Percentiles rank a stretch among this genome's conserved stretches.
Evolutionary conservation across 768 basidiomycete species (phyloP).

Genomic region (Sporobolomyces roseus): DNA sequence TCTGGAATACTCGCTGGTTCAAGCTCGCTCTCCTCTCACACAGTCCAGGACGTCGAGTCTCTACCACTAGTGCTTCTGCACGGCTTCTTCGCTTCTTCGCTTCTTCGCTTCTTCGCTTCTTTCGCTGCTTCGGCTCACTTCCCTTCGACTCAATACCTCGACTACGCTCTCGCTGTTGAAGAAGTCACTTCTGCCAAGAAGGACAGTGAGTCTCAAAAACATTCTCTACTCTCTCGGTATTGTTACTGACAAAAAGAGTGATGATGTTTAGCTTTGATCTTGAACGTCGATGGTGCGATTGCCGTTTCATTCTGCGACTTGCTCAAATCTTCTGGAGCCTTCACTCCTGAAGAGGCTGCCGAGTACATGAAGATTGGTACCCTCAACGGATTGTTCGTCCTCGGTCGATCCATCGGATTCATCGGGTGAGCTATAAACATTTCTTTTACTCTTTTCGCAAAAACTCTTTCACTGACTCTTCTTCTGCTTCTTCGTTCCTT

Average conservation of each 20-base stretch:
- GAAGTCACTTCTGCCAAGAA: slow-evolving; percentile 97
- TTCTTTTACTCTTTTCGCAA: too few species aligned
- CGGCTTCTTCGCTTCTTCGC: too few species aligned
- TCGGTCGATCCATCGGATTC: slow-evolving; percentile 96
- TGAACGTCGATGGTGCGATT: slow-evolving; percentile 60
- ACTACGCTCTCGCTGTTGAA: slow-evolving; percentile 81
- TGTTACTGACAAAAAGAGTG: slow-evolving; percentile 2
- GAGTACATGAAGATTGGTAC: slow-evolving; percentile 97
- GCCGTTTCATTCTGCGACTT: slow-evolving; percentile 29
- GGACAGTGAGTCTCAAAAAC: slow-evolving; percentile 77
- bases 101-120: too few species aligned
- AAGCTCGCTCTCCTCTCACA: too few species aligned
- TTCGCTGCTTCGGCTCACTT: slow-evolving; percentile 56
- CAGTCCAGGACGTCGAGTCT: too few species aligned
- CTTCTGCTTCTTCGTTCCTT: neutral
- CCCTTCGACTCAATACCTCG: slow-evolving; percentile 65
- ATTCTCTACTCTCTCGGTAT: neutral
- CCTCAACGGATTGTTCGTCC: slow-evolving; percentile 93
- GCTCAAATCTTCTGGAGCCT: slow-evolving; percentile 64
- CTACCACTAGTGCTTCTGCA: too few species aligned
- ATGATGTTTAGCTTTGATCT: slow-evolving; percentile 63
- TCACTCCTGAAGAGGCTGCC: slow-evolving; percentile 90
- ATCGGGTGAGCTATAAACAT: slow-evolving; percentile 56
- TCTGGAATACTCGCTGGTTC: too few species aligned
- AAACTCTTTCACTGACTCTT: neutral